Conservation (phyloP, 495 filamentous ascomycete genomes). For the Aspergillus cavernicola region DNA sequence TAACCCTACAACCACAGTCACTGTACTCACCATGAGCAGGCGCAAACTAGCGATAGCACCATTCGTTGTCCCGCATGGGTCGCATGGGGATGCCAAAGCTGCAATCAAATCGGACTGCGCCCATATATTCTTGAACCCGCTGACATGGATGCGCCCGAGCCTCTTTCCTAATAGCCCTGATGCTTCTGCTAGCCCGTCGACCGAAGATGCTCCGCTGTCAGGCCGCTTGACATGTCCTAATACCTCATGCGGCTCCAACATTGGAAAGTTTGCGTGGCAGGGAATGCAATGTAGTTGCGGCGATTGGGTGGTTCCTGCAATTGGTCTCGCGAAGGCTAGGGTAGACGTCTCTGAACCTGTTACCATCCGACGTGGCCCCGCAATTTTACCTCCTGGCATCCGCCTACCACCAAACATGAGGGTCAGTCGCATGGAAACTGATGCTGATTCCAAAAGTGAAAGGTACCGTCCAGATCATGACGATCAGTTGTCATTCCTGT, state of each 20-base stretch:
- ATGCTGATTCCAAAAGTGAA: background rate
- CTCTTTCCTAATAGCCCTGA: conserved; percentile 44
- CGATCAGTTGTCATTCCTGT: background rate
- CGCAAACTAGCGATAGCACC: conserved; percentile 59
- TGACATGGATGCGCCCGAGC: conserved; percentile 87
- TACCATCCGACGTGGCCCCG: conserved; percentile 18
- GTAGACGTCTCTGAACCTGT: conserved; percentile 58
- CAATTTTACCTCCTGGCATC: conserved; percentile 30
- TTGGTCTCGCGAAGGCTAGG: conserved; percentile 74
- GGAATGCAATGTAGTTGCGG: conserved; percentile 90
- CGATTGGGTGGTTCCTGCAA: conserved; percentile 86
- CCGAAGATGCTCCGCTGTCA: conserved; percentile 63
- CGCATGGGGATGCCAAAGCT: conserved; percentile 20
- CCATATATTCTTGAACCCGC: conserved; percentile 84
- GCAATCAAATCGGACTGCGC: conserved; percentile 51
- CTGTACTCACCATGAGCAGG: conserved; percentile 31
- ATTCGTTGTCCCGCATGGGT: conserved; percentile 56
- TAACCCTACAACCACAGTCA: background rate
- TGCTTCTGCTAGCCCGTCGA: conserved; percentile 16
- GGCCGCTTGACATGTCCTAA: conserved; percentile 83
- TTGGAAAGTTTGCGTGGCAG: conserved; percentile 94
- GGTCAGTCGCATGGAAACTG: conserved; percentile 12
- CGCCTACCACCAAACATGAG: conserved; percentile 43
- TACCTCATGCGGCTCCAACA: conserved; percentile 66
- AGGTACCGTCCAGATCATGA: background rate